Base-by-base conservation (phyloP, 169 alveolate genomes). In the Plasmodium vivax region DNA sequence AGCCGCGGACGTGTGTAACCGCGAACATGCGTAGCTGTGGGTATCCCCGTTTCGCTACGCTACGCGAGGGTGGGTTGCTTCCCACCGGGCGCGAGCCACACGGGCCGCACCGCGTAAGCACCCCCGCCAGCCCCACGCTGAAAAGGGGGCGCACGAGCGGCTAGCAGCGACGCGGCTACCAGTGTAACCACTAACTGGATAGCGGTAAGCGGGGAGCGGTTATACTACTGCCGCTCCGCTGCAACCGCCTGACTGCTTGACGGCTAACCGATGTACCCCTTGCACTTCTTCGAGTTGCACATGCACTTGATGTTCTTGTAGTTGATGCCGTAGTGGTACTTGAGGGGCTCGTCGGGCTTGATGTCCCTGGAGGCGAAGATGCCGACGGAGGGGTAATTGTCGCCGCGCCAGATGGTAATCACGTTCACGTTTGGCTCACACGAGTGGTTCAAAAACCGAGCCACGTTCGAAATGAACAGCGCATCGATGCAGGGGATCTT, bases 371-470 rank as follows among this genome's bases (percentile, higher is more conserved):
- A 74, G 71, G 98, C 95, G 56, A 94, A 96, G 27, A 96, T 96
- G 3, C 97, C 96, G 32, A 96, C 95, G 12, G 96, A 92, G 7
- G 98, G 98, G 87, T 96, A 92, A 43, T 80, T 94, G 47, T 96
- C 96, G n/a, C 97, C 97, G 16, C 97, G 73, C 98, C 98, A 96
- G 23, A 96, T 96, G 12, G 97, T 96, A 9, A 92, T 93, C 19
- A 96, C 98, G 83, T 94, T 95, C 19, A 96, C 98, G 85, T 97
- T 97, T 6, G 98, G 98, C 34, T 96, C 97, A 82, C 98, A 97
- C 12, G 98, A 97, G 90, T 97, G 98, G 92, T 97, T 97, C 58
- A 97, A 85, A 91, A 97, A 97, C n/a, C 98, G 93, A 27, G 98
- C 98, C 85, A 97, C 96, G 94, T 97, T 97, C 10, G 98, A 98